Conservation (phyloP, 192 early-diverging fungal genomes). For the Rhizophlyctis rosea region DNA sequence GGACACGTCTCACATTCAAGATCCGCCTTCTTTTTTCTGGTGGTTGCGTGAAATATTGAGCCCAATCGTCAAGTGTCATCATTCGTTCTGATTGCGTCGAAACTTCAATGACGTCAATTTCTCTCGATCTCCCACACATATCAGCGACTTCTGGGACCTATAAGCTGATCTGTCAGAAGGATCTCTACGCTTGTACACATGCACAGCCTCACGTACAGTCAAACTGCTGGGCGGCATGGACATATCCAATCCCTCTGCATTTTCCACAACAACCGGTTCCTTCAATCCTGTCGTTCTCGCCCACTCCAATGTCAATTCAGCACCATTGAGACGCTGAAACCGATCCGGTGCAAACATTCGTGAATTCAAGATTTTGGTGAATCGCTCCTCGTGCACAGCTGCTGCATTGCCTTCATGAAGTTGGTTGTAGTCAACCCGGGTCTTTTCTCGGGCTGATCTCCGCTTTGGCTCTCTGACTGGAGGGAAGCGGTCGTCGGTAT, state of each 20-base stretch:
- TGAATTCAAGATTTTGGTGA: conserved; percentile 66
- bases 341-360: conserved; percentile 64
- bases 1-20: conserved; percentile 57
- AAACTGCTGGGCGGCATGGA: conserved; percentile 63
- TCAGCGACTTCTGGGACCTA: conserved; percentile 42
- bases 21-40: conserved; percentile 61
- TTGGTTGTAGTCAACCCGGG: conserved; percentile 77
- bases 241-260: conserved; percentile 73
- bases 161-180: background rate
- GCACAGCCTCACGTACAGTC: conserved; percentile 49
- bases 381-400: conserved; percentile 75
- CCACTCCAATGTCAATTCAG: conserved; percentile 67
- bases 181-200: conserved; percentile 45
- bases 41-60: conserved; percentile 67
- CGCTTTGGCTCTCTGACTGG: conserved; percentile 27
- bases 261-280: conserved; percentile 71
- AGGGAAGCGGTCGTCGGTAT: background rate
- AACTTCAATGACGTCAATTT: conserved; percentile 88
- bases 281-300: conserved; percentile 58
- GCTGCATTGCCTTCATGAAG: conserved; percentile 66
- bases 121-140: conserved; percentile 55
- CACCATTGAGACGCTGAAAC: conserved; percentile 66
- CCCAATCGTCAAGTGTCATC: conserved; percentile 82
- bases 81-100: conserved; percentile 77
- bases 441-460: conserved; percentile 31